phyloP scores from a whole-genome alignment of 2,329 filamentous ascomycete genomes.

The Pestalotiopsis sp. region DNA sequence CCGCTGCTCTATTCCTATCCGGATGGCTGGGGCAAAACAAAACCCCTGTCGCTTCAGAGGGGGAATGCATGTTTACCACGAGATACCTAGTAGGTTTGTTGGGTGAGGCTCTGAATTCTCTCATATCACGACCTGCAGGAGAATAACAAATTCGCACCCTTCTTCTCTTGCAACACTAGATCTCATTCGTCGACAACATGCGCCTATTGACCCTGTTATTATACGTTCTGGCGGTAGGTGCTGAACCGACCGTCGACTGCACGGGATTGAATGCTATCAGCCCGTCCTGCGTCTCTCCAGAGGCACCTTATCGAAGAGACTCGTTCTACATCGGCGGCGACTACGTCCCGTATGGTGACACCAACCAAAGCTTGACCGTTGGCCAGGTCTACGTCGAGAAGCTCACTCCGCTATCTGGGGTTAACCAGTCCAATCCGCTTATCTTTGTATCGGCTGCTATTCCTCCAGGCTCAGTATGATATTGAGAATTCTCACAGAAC shows the following conservation, averaged over 20 bases:
- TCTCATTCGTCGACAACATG: not conserved
- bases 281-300: conserved; percentile 20
- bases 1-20: not conserved
- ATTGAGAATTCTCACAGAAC: not conserved
- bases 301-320: conserved; percentile 15
- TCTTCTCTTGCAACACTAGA: not conserved
- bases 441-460: conserved; percentile 13
- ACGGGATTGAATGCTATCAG: conserved; percentile 18
- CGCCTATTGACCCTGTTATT: not conserved
- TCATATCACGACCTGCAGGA: not conserved
- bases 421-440: conserved; percentile 11
- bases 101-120: not conserved
- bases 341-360: conserved; percentile 8
- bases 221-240: not conserved
- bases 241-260: conserved; percentile 11
- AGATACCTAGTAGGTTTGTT: no score
- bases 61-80: not conserved
- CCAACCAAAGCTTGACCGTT: not conserved
- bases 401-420: conserved; percentile 10
- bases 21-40: not conserved
- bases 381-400: conserved; percentile 17
- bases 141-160: not conserved
- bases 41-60: not conserved
- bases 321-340: conserved; percentile 14
- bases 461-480: conserved; percentile 9